phyloP scores from a whole-genome alignment of 2,329 filamentous ascomycete genomes.

The Pleurostoma richardsiae region DNA sequence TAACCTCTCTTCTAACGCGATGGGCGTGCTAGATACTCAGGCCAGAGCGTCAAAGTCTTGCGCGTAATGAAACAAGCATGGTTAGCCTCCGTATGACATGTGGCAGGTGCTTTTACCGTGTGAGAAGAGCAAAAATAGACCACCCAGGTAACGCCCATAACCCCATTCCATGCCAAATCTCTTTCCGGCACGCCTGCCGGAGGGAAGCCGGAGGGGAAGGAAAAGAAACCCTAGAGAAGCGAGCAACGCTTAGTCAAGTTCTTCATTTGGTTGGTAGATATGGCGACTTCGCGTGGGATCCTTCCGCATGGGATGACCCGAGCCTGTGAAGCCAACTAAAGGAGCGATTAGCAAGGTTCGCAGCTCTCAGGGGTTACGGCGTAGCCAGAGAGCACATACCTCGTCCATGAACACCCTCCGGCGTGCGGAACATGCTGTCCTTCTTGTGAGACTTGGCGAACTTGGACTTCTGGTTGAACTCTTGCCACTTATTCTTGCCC shows the following conservation, averaged over 20 bases:
- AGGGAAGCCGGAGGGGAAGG: no score
- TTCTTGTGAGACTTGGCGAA: constrained; percentile 67
- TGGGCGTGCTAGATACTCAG: neutral
- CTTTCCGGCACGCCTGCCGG: neutral
- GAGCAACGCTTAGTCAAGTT: constrained; percentile 58
- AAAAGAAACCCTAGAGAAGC: neutral
- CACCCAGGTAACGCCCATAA: neutral
- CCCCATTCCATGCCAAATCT: neutral
- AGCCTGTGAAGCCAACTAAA: constrained; percentile 91
- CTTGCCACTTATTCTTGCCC: constrained; percentile 90
- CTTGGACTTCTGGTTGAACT: constrained; percentile 78
- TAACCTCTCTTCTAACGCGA: neutral
- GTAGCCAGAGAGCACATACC: constrained; percentile 46
- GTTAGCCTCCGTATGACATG: constrained; percentile 11
- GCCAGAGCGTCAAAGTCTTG: neutral
- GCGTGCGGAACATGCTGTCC: constrained; percentile 95
- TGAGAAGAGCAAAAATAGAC: neutral
- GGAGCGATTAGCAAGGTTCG: no score
- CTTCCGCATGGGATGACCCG: constrained; percentile 92
- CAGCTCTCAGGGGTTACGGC: no score
- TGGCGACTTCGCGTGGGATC: constrained; percentile 78
- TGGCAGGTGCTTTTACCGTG: constrained; percentile 11
- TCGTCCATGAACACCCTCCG: constrained; percentile 79
- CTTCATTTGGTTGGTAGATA: constrained; percentile 74
- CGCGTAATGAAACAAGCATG: constrained; percentile 4